Evolutionary conservation across 371 early-diverging fungal genomes (phyloP).

Genomic region (Basidiobolus meristosporus): DNA sequence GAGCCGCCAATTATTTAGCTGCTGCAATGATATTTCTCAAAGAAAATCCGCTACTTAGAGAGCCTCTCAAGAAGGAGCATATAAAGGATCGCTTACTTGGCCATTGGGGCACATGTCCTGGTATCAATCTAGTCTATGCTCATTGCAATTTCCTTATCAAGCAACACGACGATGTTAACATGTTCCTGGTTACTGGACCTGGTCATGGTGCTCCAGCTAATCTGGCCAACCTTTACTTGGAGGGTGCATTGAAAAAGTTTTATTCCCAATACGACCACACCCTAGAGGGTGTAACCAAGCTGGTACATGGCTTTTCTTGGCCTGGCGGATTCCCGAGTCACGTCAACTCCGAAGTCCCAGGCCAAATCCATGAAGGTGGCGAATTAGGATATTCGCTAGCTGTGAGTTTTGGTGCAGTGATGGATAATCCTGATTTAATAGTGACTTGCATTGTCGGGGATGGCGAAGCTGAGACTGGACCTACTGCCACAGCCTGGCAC

Average conservation of each 20-base stretch:
- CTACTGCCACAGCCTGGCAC: constrained; percentile 19
- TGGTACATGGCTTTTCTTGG: constrained; percentile 15
- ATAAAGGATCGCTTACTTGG: constrained; percentile 16
- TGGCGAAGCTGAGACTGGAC: constrained; percentile 19
- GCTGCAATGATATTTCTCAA: constrained; percentile 18
- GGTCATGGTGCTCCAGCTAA: constrained; percentile 20
- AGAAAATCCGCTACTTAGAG: constrained; percentile 8
- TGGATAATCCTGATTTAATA: constrained; percentile 21
- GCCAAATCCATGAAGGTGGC: constrained; percentile 21
- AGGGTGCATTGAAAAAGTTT: constrained; percentile 14
- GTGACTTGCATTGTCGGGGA: constrained; percentile 17
- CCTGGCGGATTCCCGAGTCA: constrained; percentile 19
- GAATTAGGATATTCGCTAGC: constrained; percentile 17
- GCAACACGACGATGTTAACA: constrained; percentile 6
- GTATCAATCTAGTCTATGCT: constrained; percentile 14
- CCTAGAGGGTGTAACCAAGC: constrained; percentile 6
- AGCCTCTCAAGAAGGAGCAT: constrained; percentile 8
- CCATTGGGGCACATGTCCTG: constrained; percentile 22
- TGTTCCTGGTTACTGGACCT: constrained; percentile 18
- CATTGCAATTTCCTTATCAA: constrained; percentile 16
- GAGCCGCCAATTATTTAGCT: constrained; percentile 17
- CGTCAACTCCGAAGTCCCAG: constrained; percentile 17
- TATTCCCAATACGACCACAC: constrained; percentile 9
- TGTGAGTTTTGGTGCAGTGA: constrained; percentile 19
- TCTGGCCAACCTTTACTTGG: constrained; percentile 14